These are phyloP conservation scores for Cinnamomum micranthum DNA, from an alignment of 164 flowering plant species.

Conservation along the genomic window DNA sequence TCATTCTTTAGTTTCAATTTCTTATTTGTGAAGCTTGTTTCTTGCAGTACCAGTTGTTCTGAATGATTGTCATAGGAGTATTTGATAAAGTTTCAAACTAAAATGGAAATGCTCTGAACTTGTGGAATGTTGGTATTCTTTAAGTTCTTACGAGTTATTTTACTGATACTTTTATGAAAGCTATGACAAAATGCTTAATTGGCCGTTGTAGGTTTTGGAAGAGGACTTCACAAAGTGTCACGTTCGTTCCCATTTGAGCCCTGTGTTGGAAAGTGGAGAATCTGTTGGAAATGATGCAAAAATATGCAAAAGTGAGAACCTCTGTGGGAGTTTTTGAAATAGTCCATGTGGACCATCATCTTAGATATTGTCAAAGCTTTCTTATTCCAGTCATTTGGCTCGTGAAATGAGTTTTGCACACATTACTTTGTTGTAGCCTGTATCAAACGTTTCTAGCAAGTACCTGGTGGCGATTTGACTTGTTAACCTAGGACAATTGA, in stretches of 20 bases:
- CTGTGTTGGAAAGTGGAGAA: constrained; percentile 36
- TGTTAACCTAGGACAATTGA: too few species aligned
- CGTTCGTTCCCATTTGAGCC: constrained; percentile 52
- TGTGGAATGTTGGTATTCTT: not conserved
- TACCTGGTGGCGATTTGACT: too few species aligned
- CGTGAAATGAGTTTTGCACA: too few species aligned
- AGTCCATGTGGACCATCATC: not conserved
- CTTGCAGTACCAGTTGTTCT: not conserved
- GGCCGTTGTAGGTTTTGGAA: constrained; percentile 59
- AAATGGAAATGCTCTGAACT: not conserved
- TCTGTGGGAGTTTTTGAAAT: not conserved
- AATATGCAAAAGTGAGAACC: constrained; percentile 67
- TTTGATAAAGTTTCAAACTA: not conserved
- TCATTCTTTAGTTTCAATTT: not conserved
- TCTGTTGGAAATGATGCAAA: constrained; percentile 22
- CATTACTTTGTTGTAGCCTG: too few species aligned
- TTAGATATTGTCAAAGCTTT: not conserved
- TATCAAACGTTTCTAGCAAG: too few species aligned
- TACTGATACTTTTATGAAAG: not conserved
- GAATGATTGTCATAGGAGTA: not conserved
- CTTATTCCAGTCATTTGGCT: too few species aligned
- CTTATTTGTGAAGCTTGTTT: not conserved
- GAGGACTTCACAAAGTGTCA: constrained; percentile 88
- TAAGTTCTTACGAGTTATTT: not conserved
- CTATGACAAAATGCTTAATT: not conserved